Conservation (phyloP, 1,284 basidiomycete genomes). For the Anthracocystis walkeri region DNA sequence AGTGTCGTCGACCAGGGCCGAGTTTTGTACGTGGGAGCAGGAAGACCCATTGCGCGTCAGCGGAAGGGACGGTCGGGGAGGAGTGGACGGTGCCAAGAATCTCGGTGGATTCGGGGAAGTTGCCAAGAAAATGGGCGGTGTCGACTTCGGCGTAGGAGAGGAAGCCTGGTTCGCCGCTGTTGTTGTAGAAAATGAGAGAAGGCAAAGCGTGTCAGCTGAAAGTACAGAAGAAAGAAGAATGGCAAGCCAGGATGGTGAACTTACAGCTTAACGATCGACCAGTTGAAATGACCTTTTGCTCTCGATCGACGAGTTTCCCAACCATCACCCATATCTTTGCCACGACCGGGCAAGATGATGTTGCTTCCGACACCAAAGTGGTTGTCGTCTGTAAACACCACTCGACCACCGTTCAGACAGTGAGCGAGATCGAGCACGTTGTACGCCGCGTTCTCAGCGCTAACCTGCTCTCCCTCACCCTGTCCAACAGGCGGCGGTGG, state of each 20-base stretch:
- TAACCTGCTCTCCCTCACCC: conserved; percentile 67
- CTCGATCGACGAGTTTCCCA: conserved; percentile 97
- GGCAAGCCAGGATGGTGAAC: conserved; percentile 61
- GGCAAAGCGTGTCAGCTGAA: conserved; percentile 3
- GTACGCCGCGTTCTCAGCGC: conserved; percentile 66
- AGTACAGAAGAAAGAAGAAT: not conserved
- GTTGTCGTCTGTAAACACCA: conserved; percentile 82
- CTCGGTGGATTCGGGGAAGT: conserved; percentile 86
- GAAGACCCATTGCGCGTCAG: conserved; percentile 75
- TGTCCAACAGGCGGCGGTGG: conserved; percentile 59
- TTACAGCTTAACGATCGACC: conserved; percentile 88
- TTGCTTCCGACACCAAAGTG: conserved; percentile 94
- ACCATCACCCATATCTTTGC: conserved; percentile 92
- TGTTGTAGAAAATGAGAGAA: not conserved
- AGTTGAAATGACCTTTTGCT: conserved; percentile 83
- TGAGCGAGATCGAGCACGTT: conserved; percentile 83
- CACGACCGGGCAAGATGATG: conserved; percentile 88
- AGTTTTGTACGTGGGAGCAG: conserved; percentile 83
- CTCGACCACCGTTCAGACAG: conserved; percentile 87
- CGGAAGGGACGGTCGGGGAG: conserved; percentile 37
- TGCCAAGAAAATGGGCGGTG: conserved; percentile 94
- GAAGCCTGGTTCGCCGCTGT: conserved; percentile 72
- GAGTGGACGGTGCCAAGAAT: conserved; percentile 77
- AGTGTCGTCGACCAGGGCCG: conserved; percentile 90
- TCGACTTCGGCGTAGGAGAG: conserved; percentile 88